Evolutionary conservation across 2,329 filamentous ascomycete genomes (phyloP), one percentile per base, ranked within the genome.

Genomic region (Uncinocarpus reesii): DNA sequence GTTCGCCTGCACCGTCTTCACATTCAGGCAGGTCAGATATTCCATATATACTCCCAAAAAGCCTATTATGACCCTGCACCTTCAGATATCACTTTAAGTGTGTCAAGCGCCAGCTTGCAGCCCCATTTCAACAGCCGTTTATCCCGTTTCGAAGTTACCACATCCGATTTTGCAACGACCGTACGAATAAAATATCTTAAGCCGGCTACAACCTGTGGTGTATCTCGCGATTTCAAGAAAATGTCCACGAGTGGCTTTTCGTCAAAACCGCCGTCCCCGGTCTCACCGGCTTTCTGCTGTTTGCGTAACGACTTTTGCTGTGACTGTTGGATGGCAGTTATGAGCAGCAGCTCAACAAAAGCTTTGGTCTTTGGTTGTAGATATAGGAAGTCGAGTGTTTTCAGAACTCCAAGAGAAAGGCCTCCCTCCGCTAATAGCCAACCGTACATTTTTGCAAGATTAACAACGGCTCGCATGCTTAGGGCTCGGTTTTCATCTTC

Each of bases 121-220:
- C 71, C 63, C 71, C 69, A 63, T 60, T 65, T 63, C 37, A 81
- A 66, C 11, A 70, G 63, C 48, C 73, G 74, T 54, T 64, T 69
- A 56, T 81, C 78, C 40, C 67, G 65, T 50, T 70, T 70, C n/a
- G 63, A 68, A 28, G 66, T 66, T 18, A 70, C 65, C 49, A 75
- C 59, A 57, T 79, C 77, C 0, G 81, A 83, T 62, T 81, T 84
- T 3, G 77, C 72, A 13, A 95, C 75, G 37, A 83, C 77, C 62
- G 84, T 88, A 59, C 79, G 78, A 45, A 96, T 60, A 60, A 95
- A 92, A 65, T 83, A 93, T 52, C 84, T 80, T 55, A 95, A 60
- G 0, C 86, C 85, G 48, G 78, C 78, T 4, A 82, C 79, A 53
- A 95, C 75, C 49, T 82, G 77, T 0, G 81, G 79, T 2, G 78